Conservation (phyloP, 192 early-diverging fungal species). For the Linnemannia schmuckeri region DNA sequence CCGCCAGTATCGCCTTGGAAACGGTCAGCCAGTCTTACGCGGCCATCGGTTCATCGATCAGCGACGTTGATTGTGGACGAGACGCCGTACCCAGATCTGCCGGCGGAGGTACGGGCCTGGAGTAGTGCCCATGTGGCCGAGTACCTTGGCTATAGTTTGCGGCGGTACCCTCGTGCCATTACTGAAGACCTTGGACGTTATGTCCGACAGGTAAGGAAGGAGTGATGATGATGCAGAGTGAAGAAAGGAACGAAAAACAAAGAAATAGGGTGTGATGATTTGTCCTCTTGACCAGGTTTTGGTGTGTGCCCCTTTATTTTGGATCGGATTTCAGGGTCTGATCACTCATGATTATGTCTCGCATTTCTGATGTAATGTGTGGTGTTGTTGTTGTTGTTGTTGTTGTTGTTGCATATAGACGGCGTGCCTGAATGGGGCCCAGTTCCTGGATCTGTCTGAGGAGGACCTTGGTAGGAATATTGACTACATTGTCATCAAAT, state of each 20-base stretch:
- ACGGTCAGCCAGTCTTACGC: slow-evolving; percentile 6
- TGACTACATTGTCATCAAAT: neutral
- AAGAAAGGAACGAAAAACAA: neutral
- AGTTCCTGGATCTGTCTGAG: slow-evolving; percentile 50
- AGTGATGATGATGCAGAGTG: neutral
- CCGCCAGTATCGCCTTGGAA: slow-evolving; percentile 51
- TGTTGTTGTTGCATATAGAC: slow-evolving; percentile 16
- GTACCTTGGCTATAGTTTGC: slow-evolving; percentile 51
- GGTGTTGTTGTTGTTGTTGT: neutral
- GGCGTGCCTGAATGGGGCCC: slow-evolving; percentile 43
- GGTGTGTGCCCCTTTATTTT: neutral
- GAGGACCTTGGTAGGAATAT: slow-evolving; percentile 40
- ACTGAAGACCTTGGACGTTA: slow-evolving; percentile 55
- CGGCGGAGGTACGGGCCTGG: slow-evolving; percentile 49
- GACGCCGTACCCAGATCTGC: slow-evolving; percentile 48
- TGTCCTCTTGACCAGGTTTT: neutral
- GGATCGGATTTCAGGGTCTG: neutral
- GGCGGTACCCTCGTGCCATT: slow-evolving; percentile 52
- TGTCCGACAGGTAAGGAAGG: slow-evolving; percentile 43
- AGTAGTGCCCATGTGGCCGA: slow-evolving; percentile 50
- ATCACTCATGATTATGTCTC: neutral
- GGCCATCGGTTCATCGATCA: slow-evolving; percentile 2
- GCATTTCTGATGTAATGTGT: neutral
- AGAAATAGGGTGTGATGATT: neutral
- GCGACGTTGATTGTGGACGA: slow-evolving; percentile 43